Evolutionary conservation across 1,284 basidiomycete species (phyloP).

Genomic region (Cronartium quercuum): DNA sequence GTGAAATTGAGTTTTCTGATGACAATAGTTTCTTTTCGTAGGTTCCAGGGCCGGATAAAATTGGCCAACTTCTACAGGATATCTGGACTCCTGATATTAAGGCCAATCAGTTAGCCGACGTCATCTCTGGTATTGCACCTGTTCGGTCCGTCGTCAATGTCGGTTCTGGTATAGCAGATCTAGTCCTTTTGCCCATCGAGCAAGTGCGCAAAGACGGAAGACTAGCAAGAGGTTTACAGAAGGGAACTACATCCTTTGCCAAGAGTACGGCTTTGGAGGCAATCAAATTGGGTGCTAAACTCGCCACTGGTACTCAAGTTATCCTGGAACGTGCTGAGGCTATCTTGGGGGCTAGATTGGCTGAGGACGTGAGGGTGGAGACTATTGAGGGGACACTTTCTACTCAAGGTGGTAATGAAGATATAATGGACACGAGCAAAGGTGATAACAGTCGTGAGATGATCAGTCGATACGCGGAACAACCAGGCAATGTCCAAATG

Average conservation of each 20-base stretch:
- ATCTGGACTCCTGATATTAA: slow-evolving; percentile 99
- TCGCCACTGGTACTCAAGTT: slow-evolving; percentile 95
- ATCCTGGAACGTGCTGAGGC: slow-evolving; percentile 90
- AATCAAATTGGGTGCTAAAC: slow-evolving; percentile 82
- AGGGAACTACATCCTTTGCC: slow-evolving; percentile 84
- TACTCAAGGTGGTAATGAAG: slow-evolving; percentile 29
- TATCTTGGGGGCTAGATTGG: slow-evolving; percentile 64
- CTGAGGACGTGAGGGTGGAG: slow-evolving; percentile 44
- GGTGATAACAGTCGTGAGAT: slow-evolving; percentile 51
- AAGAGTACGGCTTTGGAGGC: slow-evolving; percentile 90
- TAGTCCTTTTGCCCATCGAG: slow-evolving; percentile 88
- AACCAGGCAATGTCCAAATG: slow-evolving; percentile 73
- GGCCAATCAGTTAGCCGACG: slow-evolving; percentile 91
- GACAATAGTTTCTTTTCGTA: neutral
- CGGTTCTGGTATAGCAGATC: slow-evolving; percentile 88
- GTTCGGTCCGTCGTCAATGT: slow-evolving; percentile 94
- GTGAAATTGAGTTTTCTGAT: neutral
- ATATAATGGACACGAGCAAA: neutral
- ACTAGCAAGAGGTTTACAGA: slow-evolving; percentile 86
- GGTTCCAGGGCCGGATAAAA: slow-evolving; percentile 72
- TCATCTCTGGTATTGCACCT: slow-evolving; percentile 92
- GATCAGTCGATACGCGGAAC: slow-evolving; percentile 82
- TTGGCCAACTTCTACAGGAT: slow-evolving; percentile 87
- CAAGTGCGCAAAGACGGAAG: slow-evolving; percentile 92
- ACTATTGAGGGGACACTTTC: slow-evolving; percentile 39